phyloP scores from a whole-genome alignment of 768 basidiomycete genomes.

The Tylopilus vinaceipallidus region DNA sequence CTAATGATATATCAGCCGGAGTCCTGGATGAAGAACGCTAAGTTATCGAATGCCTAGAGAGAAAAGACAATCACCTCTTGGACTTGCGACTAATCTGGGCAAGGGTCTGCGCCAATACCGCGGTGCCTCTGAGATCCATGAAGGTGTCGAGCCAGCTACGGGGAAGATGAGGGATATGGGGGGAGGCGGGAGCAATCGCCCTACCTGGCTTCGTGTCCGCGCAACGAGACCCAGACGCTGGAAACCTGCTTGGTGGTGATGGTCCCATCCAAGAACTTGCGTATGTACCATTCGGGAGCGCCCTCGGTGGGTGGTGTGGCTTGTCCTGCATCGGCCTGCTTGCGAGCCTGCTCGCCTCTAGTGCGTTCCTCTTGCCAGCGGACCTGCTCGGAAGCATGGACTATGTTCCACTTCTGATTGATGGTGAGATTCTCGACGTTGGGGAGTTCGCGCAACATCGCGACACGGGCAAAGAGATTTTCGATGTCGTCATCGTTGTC shows the following conservation, averaged over 20 bases:
- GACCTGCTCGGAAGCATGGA: constrained; percentile 78
- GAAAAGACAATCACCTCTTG: constrained; percentile 48
- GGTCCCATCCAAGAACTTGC: constrained; percentile 84
- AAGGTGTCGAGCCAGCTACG: constrained; percentile 80
- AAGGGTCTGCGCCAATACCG: constrained; percentile 78
- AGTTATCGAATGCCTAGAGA: too few species aligned
- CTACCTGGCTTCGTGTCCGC: constrained; percentile 80
- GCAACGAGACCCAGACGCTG: constrained; percentile 70
- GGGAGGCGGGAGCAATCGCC: constrained; percentile 19
- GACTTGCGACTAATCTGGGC: constrained; percentile 74
- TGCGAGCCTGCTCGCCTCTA: constrained; percentile 59
- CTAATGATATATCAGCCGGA: too few species aligned
- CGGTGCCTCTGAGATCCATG: constrained; percentile 73
- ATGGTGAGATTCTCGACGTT: constrained; percentile 59
- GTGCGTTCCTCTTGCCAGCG: constrained; percentile 74
- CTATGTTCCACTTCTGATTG: constrained; percentile 91
- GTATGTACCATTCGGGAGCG: constrained; percentile 91
- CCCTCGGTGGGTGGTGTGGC: constrained; percentile 54
- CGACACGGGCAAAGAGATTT: constrained; percentile 73
- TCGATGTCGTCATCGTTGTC: constrained; percentile 76
- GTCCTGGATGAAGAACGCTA: too few species aligned
- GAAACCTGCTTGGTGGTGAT: constrained; percentile 79
- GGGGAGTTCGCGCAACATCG: constrained; percentile 63
- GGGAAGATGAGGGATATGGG: constrained; percentile 16
- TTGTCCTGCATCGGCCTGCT: constrained; percentile 58